Evolutionary conservation across 805 yeast genomes (phyloP), one percentile per base, ranked within the genome.

Genomic region (Wickerhamiella allomyrinae): DNA sequence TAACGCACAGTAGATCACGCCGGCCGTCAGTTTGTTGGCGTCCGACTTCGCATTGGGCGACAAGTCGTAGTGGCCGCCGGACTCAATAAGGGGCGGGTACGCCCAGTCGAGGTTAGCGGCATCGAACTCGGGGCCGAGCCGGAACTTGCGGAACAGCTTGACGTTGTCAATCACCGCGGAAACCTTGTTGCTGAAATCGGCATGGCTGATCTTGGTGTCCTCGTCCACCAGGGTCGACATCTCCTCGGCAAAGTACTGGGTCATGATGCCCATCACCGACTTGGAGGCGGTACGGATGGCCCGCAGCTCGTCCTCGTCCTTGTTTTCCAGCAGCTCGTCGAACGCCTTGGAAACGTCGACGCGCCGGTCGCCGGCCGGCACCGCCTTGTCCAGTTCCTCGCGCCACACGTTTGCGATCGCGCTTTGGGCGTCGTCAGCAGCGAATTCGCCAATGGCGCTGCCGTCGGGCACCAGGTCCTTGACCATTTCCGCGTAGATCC

Each of bases 141-240:
- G 68, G 38, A 74, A 57, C 49, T 72, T 71, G 53, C 76, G 74
- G 58, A 78, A 73, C 65, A 81, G 80, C 51, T 73, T 76, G n/a
- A 65, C 63, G 54, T 81, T 84, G 54, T 85, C 95, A 51, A 89
- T 79, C 59, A 78, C 80, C 55, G 71, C 76, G 57, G 86, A 95
- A 41, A 89, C 70, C 54, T 70, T 71, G 48, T 84, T 91, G 44
- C 85, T 71, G 39, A 89, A 61, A 54, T 77, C 74, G 4, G 74
- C 65, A 60, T 89, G 85, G 24, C 89, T 65, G 33, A 85, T 74
- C 50, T 76, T 77, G 46, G 71, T 63, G 52, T 86, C 96, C 54
- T 86, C 94, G 60, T 89, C 97, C 25, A 89, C 82, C 40, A 80
- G 72, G 41, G 71, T 72, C 56, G 84, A 79, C 86, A 89, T 82